These are phyloP conservation scores for Sphagnum magellanicum DNA, from an alignment of 228 moss, liverwort and hornwort species.

Conservation along the genomic window DNA sequence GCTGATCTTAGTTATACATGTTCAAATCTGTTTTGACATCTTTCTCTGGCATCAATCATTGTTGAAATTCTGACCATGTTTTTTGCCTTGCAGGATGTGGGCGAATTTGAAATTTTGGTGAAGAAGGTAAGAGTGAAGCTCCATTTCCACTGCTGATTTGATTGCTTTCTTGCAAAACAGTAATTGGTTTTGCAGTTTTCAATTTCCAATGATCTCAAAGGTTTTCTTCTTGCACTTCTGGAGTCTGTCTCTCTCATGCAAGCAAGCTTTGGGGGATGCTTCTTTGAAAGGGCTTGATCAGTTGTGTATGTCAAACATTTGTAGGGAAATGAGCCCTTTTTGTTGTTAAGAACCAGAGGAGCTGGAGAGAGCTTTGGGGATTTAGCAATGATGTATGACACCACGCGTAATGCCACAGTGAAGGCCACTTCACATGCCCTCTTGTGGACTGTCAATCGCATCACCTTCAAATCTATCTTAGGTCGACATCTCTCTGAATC, in stretches of 20 bases:
- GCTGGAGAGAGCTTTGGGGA: conserved; percentile 91
- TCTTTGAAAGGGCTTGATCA: too few relatives aligned
- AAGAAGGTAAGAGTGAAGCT: conserved; percentile 45
- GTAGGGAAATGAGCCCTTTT: conserved; percentile 60
- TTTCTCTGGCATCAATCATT: too few relatives aligned
- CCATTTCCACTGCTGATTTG: too few relatives aligned
- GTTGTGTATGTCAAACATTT: too few relatives aligned
- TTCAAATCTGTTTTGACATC: too few relatives aligned
- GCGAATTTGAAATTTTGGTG: conserved; percentile 76
- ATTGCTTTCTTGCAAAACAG: too few relatives aligned
- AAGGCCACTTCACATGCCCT: conserved; percentile 68
- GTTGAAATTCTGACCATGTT: too few relatives aligned
- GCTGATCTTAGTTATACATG: too few relatives aligned
- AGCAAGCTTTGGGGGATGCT: too few relatives aligned
- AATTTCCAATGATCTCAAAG: not conserved
- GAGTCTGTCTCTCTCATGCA: too few relatives aligned
- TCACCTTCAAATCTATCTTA: conserved; percentile 84
- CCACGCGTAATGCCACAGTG: conserved; percentile 70
- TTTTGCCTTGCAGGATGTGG: conserved; percentile 58
- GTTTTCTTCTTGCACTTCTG: not conserved
- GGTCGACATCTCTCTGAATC: conserved; percentile 78
- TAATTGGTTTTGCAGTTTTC: too few relatives aligned
- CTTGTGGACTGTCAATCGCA: conserved; percentile 87
- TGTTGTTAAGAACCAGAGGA: conserved; percentile 54
- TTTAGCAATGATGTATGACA: conserved; percentile 89